Conservation (phyloP, 495 filamentous ascomycete genomes). For the Podospora bellae-mahoneyi region DNA sequence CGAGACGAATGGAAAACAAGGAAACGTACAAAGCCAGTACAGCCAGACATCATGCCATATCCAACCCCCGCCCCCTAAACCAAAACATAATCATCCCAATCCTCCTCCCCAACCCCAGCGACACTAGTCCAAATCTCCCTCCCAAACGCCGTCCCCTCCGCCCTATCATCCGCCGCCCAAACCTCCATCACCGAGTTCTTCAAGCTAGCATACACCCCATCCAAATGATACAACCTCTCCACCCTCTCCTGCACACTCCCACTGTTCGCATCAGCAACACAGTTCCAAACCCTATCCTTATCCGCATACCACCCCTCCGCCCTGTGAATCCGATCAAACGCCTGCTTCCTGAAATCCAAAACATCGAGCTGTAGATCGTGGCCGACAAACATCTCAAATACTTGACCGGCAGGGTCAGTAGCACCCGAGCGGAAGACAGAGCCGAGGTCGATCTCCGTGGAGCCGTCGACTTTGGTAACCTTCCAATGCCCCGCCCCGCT, state of each 20-base stretch:
- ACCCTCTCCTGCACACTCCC: slow-evolving; percentile 29
- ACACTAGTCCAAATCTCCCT: slow-evolving; percentile 20
- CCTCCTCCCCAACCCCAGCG: slow-evolving; percentile 6
- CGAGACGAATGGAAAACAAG: no score
- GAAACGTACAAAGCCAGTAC: no score
- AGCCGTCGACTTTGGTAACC: slow-evolving; percentile 11
- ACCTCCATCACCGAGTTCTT: slow-evolving; percentile 45
- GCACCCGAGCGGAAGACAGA: no score
- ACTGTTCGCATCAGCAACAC: slow-evolving; percentile 25
- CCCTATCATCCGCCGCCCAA: slow-evolving; percentile 40
- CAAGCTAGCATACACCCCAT: slow-evolving; percentile 31
- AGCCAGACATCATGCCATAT: no score
- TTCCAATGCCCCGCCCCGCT: slow-evolving; percentile 8
- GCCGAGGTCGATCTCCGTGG: slow-evolving; percentile 18
- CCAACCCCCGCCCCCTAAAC: slow-evolving; percentile 13
- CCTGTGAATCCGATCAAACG: slow-evolving; percentile 38
- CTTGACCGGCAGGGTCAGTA: no score
- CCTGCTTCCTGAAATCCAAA: slow-evolving; percentile 26
- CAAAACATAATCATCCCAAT: slow-evolving; percentile 25
- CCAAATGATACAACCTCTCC: slow-evolving; percentile 33
- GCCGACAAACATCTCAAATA: slow-evolving; percentile 33
- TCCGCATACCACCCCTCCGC: slow-evolving; percentile 41
- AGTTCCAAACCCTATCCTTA: slow-evolving; percentile 42
- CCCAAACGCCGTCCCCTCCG: slow-evolving; percentile 18
- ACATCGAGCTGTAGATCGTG: slow-evolving; percentile 35